Evolutionary conservation across 2,329 filamentous ascomycete genomes (phyloP).

Genomic region (Botrytis elliptica): DNA sequence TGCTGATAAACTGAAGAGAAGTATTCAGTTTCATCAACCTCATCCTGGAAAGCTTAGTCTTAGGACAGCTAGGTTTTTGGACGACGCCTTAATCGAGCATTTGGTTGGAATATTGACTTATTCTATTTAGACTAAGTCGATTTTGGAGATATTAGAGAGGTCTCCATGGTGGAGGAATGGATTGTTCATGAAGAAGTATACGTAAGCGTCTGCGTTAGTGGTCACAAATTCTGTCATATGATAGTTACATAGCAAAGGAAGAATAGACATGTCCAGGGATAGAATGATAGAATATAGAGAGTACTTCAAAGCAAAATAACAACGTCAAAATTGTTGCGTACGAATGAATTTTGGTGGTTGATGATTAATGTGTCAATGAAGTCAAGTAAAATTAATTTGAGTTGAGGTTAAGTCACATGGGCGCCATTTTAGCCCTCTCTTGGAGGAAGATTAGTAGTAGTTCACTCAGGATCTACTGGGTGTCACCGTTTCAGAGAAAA

Average conservation of each 20-base stretch:
- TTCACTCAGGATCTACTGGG: not conserved
- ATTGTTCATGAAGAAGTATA: not conserved
- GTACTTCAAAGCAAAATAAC: not conserved
- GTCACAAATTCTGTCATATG: not conserved
- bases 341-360: not conserved
- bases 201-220: not conserved
- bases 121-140: not conserved
- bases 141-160: fast-evolving
- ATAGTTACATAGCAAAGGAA: not conserved
- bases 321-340: not conserved
- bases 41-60: not conserved
- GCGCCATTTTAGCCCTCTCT: not conserved
- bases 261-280: not conserved
- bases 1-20: not conserved
- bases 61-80: not conserved
- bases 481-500: too few relatives aligned
- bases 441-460: not conserved
- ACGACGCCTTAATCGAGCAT: not conserved
- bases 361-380: not conserved
- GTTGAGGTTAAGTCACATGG: not conserved
- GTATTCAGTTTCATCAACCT: conserved; percentile 6
- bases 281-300: not conserved
- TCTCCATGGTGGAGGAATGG: not conserved
- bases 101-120: not conserved
- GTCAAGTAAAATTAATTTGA: not conserved